phyloP scores from a whole-genome alignment of 2,329 filamentous ascomycete species.

The Seiridium cupressi region DNA sequence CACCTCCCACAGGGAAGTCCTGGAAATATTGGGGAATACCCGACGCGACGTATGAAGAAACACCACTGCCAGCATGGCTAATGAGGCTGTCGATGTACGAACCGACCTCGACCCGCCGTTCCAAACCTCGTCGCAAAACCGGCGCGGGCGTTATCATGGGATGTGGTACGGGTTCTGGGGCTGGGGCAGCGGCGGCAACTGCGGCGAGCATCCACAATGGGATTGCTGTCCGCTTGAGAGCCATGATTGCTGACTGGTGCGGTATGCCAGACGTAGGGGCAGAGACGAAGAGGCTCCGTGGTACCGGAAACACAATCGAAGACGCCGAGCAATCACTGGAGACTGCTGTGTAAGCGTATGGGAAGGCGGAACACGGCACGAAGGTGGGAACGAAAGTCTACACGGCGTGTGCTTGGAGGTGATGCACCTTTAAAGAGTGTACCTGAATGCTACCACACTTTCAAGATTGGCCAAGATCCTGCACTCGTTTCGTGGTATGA shows the following conservation, averaged over 20 bases:
- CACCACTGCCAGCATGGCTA: conserved; percentile 48
- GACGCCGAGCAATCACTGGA: background rate
- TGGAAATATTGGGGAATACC: conserved; percentile 69
- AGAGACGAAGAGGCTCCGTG: background rate
- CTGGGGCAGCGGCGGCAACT: conserved; percentile 21
- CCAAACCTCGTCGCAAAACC: conserved; percentile 35
- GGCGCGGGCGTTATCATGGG: conserved; percentile 48
- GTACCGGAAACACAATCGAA: no score
- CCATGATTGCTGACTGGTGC: background rate
- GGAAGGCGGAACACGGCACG: background rate
- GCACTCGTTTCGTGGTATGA: background rate
- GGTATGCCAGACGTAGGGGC: background rate
- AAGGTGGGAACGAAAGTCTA: background rate
- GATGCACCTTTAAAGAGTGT: background rate
- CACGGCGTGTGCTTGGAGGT: conserved; percentile 1
- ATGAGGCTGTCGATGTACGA: conserved; percentile 51
- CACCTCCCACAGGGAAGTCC: conserved; percentile 59
- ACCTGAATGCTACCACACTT: background rate
- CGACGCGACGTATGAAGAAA: conserved; percentile 60
- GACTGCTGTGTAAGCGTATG: background rate
- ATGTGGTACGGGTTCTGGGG: conserved; percentile 25
- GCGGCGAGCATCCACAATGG: conserved; percentile 11
- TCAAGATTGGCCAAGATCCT: background rate
- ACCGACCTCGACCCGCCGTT: conserved; percentile 34
- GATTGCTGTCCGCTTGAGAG: background rate